Evolutionary conservation across 441 rosid genomes (phyloP), one percentile per base, ranked within the genome.

Genomic region (Monsonia emarginata): DNA sequence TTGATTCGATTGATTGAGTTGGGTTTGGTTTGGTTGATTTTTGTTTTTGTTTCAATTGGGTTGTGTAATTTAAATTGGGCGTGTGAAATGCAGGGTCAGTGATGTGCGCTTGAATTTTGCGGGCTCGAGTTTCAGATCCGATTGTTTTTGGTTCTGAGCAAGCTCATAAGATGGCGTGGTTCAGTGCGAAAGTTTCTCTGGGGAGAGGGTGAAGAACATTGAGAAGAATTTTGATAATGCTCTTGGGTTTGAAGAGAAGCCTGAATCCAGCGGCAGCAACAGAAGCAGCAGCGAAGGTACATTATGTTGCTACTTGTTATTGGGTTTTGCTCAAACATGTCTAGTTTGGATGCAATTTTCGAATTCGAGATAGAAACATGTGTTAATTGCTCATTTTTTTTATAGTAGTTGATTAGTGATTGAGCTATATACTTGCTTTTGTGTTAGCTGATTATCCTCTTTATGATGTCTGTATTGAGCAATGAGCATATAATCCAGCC

Each of bases 161-260:
- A 38, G 62, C 63, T 66, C 28, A 69, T 52, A 66, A 31, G 48
- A 94, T 94, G 99, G 95, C 99, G 77, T 94, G 99, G 99, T 94
- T 94, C 82, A 80, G 97, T 72, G 95, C 90, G 71, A 89, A 84
- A 73, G 91, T 90, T 19, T 79, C 87, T 24, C 72, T 94, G 71
- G 99, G 96, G 76, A 94, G 89, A 94, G 99, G 69, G 97, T 94
- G 71, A 94, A 94, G 86, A 94, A 89, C 74, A 91, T 94, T 0
- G 99, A 94, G 75, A 94, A 94, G 88, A 91, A 89, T 76, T 94
- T 94, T 4, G 99, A 94, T 75, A 89, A 26, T 40, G 97, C 99
- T 68, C 95, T 91, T 44, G 97, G 99, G 9, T 85, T 85, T 56
- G 99, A 94, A 64, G 96, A 94, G 68, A 89, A 94, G 65, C 34